Conservation (phyloP, 176 grass and related monocot species). For the Bolboschoenus planiculmis region DNA sequence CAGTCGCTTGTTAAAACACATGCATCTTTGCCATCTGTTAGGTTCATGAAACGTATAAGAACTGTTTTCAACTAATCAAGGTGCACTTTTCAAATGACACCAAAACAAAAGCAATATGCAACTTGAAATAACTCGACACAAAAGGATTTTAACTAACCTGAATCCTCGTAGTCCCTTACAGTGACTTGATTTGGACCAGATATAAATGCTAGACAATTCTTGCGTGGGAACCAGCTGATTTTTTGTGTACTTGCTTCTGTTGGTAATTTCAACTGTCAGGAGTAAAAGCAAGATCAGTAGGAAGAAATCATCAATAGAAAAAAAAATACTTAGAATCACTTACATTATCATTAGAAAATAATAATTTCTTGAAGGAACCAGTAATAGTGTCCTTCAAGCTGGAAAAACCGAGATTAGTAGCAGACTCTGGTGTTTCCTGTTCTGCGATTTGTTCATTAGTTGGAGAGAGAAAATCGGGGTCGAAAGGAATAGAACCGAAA, state of each 20-base stretch:
- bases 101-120: neutral
- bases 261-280: slow-evolving; percentile 61
- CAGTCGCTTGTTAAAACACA: slow-evolving; percentile 63
- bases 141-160: slow-evolving; percentile 44
- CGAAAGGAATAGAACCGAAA: slow-evolving; percentile 72
- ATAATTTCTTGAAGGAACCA: slow-evolving; percentile 51
- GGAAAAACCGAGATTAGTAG: slow-evolving; percentile 14
- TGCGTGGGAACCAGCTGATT: slow-evolving; percentile 67
- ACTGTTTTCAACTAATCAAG: neutral
- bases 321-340: slow-evolving; percentile 21
- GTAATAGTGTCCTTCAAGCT: slow-evolving; percentile 31
- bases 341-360: slow-evolving; percentile 51
- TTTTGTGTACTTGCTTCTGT: slow-evolving; percentile 66
- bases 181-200: slow-evolving; percentile 73
- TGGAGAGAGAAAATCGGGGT: slow-evolving; percentile 38
- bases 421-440: slow-evolving; percentile 18
- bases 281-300: slow-evolving; percentile 1
- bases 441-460: slow-evolving; percentile 28
- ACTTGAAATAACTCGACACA: neutral
- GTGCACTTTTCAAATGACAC: neutral
- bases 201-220: slow-evolving; percentile 80
- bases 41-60: neutral
- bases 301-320: neutral
- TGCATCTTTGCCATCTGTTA: slow-evolving; percentile 76
- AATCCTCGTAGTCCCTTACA: slow-evolving; percentile 61